phyloP scores from a whole-genome alignment of 2,329 filamentous ascomycete genomes.

The Colletotrichum falcatum region DNA sequence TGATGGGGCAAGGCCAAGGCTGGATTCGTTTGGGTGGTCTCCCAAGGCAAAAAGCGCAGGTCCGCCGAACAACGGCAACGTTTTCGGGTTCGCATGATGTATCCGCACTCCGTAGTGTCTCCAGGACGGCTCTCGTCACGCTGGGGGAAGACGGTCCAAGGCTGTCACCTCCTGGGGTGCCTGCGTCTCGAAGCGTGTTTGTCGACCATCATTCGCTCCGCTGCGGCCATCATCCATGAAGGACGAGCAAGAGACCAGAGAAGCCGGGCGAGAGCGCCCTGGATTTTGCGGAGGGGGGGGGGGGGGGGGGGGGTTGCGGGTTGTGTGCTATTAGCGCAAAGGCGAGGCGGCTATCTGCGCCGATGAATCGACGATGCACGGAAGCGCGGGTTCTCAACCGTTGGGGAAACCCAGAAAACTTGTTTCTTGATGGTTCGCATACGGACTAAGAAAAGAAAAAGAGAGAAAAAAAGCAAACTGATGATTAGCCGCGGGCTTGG shows the following conservation, averaged over 20 bases:
- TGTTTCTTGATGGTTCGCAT: slow-evolving; percentile 10
- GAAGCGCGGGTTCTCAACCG: neutral
- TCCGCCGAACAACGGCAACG: neutral
- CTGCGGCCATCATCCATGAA: neutral
- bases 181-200: neutral
- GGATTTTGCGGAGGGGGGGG: too few species aligned
- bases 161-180: too few species aligned
- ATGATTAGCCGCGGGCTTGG: neutral
- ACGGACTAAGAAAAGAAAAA: slow-evolving; percentile 8
- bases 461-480: slow-evolving; percentile 4
- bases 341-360: slow-evolving; percentile 24
- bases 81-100: neutral
- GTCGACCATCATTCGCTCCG: slow-evolving; percentile 3
- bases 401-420: neutral
- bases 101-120: too few species aligned
- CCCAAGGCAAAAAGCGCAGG: neutral
- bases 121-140: neutral
- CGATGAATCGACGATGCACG: slow-evolving; percentile 23
- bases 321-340: neutral
- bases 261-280: slow-evolving; percentile 27
- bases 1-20: neutral
- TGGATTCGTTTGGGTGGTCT: too few species aligned
- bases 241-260: neutral
- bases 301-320: slow-evolving; percentile 3
- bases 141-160: slow-evolving; percentile 1